These are phyloP conservation scores for Pichia inconspicua DNA, from an alignment of 1,139 yeast genomes.

Conservation along the genomic window DNA sequence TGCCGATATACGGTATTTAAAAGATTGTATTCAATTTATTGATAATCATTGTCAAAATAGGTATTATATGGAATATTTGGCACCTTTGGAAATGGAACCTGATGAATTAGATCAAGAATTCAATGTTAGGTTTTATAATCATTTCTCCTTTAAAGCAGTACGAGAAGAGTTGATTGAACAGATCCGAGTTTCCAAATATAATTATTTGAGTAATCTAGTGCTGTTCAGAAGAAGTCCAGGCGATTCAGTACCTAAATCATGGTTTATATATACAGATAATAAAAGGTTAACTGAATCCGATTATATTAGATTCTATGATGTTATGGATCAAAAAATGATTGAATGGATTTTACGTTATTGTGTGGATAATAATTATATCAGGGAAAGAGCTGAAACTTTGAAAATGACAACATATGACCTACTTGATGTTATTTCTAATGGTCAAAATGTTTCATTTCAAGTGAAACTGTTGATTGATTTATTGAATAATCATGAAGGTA, in stretches of 20 bases:
- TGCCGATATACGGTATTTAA: conserved; percentile 4
- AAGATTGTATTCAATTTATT: conserved; percentile 9
- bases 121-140: conserved; percentile 7
- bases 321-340: conserved; percentile 8
- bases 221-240: not conserved
- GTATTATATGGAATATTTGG: conserved; percentile 3
- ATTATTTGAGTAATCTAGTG: conserved; percentile 2
- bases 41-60: conserved; percentile 4
- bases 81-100: conserved; percentile 5
- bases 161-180: conserved; percentile 6
- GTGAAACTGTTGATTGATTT: conserved; percentile 7
- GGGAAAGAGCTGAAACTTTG: not conserved
- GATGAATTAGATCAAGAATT: conserved; percentile 8
- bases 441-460: conserved; percentile 11
- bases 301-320: conserved; percentile 9
- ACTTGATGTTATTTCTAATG: not conserved
- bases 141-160: conserved; percentile 6
- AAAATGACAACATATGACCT: conserved; percentile 3
- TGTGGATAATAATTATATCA: not conserved
- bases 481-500: conserved; percentile 4
- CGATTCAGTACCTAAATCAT: not conserved
- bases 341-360: conserved; percentile 12
- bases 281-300: not conserved
- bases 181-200: conserved; percentile 2
- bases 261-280: conserved; percentile 8